Conservation (phyloP, 208 protist genomes). For the Trypanosoma brucei region DNA sequence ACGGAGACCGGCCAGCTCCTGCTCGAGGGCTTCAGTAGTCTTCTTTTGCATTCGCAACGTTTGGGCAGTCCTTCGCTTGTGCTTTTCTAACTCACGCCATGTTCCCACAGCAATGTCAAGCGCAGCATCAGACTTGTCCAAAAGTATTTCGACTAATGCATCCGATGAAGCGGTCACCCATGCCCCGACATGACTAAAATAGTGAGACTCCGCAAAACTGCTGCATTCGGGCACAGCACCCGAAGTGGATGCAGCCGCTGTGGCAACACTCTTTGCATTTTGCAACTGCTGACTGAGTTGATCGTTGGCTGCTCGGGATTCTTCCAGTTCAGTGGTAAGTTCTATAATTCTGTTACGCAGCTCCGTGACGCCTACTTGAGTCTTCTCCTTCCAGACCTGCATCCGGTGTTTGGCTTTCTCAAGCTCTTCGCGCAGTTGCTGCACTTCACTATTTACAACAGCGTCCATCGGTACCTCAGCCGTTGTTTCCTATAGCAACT, state of each 20-base stretch:
- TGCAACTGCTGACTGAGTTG: not conserved
- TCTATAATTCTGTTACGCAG: slow-evolving; percentile 56
- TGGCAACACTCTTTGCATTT: not conserved
- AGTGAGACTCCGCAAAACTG: no score
- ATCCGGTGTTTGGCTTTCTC: slow-evolving; percentile 56
- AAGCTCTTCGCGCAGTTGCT: slow-evolving; percentile 42
- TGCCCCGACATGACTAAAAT: not conserved
- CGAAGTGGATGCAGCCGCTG: not conserved
- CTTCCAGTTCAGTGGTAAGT: slow-evolving; percentile 35
- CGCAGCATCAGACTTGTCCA: slow-evolving; percentile 9
- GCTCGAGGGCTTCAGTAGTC: slow-evolving; percentile 46
- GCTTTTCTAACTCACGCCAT: slow-evolving; percentile 27
- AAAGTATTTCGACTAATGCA: not conserved
- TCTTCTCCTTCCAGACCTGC: slow-evolving; percentile 64
- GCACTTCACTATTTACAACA: slow-evolving; percentile 16
- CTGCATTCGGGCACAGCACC: no score
- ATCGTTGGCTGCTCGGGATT: slow-evolving; percentile 9
- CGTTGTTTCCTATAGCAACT: not conserved
- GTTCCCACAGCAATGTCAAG: slow-evolving; percentile 6
- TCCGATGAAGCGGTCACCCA: slow-evolving; percentile 8
- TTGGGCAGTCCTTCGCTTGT: slow-evolving; percentile 31
- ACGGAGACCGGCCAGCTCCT: slow-evolving; percentile 41
- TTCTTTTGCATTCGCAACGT: slow-evolving; percentile 50
- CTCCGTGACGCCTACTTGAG: slow-evolving; percentile 69
- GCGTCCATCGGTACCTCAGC: not conserved